Base-by-base conservation (phyloP, 2,329 filamentous ascomycete species). In the Fusarium sp. region DNA sequence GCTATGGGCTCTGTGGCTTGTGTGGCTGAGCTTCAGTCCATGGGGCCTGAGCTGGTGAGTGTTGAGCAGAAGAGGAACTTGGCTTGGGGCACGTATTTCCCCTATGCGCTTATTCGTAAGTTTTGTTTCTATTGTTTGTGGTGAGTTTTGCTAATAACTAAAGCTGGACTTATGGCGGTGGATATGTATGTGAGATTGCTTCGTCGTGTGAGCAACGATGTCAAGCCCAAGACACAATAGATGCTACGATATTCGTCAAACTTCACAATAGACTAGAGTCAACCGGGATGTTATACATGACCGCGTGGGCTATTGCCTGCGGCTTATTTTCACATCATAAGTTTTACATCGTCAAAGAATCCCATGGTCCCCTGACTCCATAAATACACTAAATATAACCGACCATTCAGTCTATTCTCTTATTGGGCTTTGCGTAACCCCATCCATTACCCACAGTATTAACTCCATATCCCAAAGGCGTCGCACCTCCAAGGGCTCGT, bases 131-230 rank as follows among this genome's bases (percentile, higher is more conserved):
- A 12, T 20, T 7, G 1, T 15, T 39, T 28, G 3, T 48, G 6
- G 15, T 36, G n/a, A 40, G 10, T 19, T 21, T 56, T 7, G 15
- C 57, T 70, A 24, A 59, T n/a, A 7, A 24, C 7, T n/a, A 6
- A 46, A 88, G 86, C 86, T 15, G 65, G 79, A 0, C 14, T 86
- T 2, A 78, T 88, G 74, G 83, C 81, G 11, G 67, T 81, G 21
- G 86, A 88, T 67, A 88, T 88, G 86, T 86, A 82, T 48, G 48
- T 72, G 34, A 80, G 86, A n/a, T 75, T 88, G 2, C 71, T 85
- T 10, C 75, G 68, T 8, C 82, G 86, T 10, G 74, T 84, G 15
- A 75, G 78, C 34, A 67, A 58, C 1, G 70, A 76, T 6, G 59
- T 40, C 32, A 77, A 73, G 57, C 79, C 81, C 69, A 86, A 86